phyloP scores from a whole-genome alignment of 441 rosid genomes.

The Mallotus japonicus region DNA sequence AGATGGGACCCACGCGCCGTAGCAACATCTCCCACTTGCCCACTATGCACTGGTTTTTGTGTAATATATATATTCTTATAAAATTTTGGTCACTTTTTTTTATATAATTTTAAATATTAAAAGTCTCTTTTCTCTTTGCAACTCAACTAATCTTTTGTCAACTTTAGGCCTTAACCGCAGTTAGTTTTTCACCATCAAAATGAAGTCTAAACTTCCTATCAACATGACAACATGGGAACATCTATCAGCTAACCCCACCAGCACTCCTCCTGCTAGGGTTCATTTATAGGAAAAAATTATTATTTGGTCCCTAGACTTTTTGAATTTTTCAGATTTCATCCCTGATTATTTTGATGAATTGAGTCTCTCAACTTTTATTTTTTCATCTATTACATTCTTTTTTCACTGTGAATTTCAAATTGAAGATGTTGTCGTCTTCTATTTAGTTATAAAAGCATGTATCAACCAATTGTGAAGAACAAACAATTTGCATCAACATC shows the following conservation, averaged over 20 bases:
- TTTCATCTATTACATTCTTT: too few species aligned
- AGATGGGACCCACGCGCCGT: constrained; percentile 42
- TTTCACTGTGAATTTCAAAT: too few species aligned
- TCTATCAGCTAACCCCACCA: constrained; percentile 27
- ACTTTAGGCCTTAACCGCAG: constrained; percentile 36
- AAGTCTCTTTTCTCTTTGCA: constrained; percentile 5
- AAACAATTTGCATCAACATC: too few species aligned
- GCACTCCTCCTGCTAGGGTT: constrained; percentile 30
- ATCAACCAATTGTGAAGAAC: too few species aligned
- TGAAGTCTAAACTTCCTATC: constrained; percentile 24
- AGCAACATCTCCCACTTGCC: constrained; percentile 29
- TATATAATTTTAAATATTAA: background rate
- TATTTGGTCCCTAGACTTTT: too few species aligned
- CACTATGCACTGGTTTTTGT: background rate
- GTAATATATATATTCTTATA: background rate
- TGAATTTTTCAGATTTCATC: too few species aligned
- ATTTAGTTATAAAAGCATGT: too few species aligned
- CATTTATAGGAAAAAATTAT: too few species aligned
- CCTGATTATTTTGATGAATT: too few species aligned
- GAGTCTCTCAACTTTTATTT: too few species aligned
- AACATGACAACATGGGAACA: constrained; percentile 1
- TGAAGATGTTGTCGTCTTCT: too few species aligned
- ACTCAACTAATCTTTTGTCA: constrained; percentile 34
- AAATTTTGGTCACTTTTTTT: too few species aligned
- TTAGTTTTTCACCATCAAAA: constrained; percentile 20